Base-by-base conservation (phyloP, 495 filamentous ascomycete species). In the Lasiosphaeriaceae sp. region DNA sequence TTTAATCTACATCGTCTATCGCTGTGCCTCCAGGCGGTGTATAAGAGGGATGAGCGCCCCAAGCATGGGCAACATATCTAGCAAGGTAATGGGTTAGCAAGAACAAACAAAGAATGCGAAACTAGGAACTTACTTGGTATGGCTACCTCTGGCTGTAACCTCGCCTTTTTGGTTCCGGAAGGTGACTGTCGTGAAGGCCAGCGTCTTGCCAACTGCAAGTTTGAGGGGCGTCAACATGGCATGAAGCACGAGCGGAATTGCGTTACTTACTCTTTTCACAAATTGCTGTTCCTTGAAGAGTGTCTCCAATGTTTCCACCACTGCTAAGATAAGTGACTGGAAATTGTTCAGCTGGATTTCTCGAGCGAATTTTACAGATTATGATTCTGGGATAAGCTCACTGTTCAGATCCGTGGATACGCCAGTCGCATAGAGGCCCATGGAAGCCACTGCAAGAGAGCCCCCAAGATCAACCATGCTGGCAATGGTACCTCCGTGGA, bases 401-500 rank as follows among this genome's bases (percentile, higher is more conserved):
- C 90, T 88, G 62, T 89, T 97, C 11, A 98, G 66, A 67, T 98
- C 94, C 0, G 94, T 97, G 0, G 90, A 92, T 6, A 98, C 92
- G 8, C 94, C 94, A 0, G 94, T 98, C 21, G 90, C 82, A 64
- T 85, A 96, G 1, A 96, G 75, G 0, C 94, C 94, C 59, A 83
- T 84, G 2, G 94, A 97, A 23, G 94, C 92, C 24, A 98, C 92
- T 5, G 93, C 94, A 19, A 98, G 76, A 9, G 91, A 96, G 17
- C 94, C 94, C 3, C 94, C 94, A 0, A 97, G 80, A 64, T 98
- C 94, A 45, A 96, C 92, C 88, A 97, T 90, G 71, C 88, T 91
- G 17, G 94, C 93, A 64, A 97, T 92, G 17, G 94, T 95, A 37
- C 93, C 94, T 45, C 94, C 94, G 75, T 98, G 94, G 58, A 97